phyloP scores from a whole-genome alignment of 768 basidiomycete species.

The Trametes elegans region DNA sequence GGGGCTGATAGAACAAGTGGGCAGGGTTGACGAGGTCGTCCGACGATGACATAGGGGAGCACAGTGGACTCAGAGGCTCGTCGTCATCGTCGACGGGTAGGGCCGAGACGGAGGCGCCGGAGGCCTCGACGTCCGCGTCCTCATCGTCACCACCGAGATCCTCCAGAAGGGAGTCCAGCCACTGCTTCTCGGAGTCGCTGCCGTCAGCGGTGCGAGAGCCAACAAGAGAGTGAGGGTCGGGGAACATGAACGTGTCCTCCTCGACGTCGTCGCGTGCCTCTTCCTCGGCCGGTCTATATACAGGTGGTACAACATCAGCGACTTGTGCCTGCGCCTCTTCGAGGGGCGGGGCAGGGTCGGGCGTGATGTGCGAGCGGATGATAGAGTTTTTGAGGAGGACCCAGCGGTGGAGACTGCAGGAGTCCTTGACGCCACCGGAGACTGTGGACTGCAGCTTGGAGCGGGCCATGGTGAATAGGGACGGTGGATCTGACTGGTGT shows the following conservation, averaged over 20 bases:
- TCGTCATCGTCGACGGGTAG: slow-evolving; percentile 58
- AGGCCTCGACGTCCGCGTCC: slow-evolving; percentile 31
- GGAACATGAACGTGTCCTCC: slow-evolving; percentile 75
- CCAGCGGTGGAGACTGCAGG: slow-evolving; percentile 79
- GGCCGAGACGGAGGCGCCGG: slow-evolving; percentile 36
- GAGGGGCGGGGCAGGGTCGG: slow-evolving; percentile 30
- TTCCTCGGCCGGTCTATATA: slow-evolving; percentile 39
- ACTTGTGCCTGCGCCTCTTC: slow-evolving; percentile 17
- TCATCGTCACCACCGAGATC: slow-evolving; percentile 70
- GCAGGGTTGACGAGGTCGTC: slow-evolving; percentile 65
- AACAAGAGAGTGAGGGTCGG: slow-evolving; percentile 67
- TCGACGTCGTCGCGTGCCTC: slow-evolving; percentile 51
- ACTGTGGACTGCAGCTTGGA: slow-evolving; percentile 69
- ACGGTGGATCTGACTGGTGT: slow-evolving; percentile 44
- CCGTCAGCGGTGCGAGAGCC: slow-evolving; percentile 36
- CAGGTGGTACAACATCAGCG: slow-evolving; percentile 33
- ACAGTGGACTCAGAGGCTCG: slow-evolving; percentile 53
- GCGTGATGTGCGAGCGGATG: slow-evolving; percentile 47
- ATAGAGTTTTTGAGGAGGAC: slow-evolving; percentile 87
- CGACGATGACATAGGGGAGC: slow-evolving; percentile 74
- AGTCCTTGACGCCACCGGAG: slow-evolving; percentile 54
- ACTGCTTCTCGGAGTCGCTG: slow-evolving; percentile 66
- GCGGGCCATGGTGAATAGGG: slow-evolving; percentile 63
- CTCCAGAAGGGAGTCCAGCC: slow-evolving; percentile 81
- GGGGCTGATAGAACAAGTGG: slow-evolving; percentile 41